Evolutionary conservation across 1,284 basidiomycete species (phyloP), one percentile per base, ranked within the genome.

Genomic region (Rhodotorula sp.): DNA sequence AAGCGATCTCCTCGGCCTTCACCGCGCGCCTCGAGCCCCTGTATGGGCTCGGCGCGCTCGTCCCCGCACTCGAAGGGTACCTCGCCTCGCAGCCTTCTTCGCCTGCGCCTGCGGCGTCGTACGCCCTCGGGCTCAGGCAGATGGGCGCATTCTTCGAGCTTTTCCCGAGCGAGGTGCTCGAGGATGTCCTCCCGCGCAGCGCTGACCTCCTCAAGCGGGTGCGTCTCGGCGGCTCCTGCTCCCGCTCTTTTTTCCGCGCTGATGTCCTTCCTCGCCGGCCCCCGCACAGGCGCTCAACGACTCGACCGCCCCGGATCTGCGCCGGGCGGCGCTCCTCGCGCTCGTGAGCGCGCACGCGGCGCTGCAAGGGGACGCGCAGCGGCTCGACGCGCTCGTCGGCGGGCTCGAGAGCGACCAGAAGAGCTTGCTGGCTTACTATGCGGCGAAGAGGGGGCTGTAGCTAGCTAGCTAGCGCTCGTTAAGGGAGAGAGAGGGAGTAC

Each of bases 261-360:
- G 7, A 32, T 9, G 17, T 5, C 21, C 17, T 29, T 9, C 21
- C 55, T 37, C 55, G n/a, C 36, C 36, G 53, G 55, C 7, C 32
- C 6, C 27, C 25, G 61, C 68, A 36, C 61, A 91, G 89, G 88
- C 89, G 12, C 82, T 92, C 64, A 91, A 89, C 75, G 87, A 92
- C 73, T 83, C 85, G 50, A 83, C 86, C 3, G 90, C 88, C 25
- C 85, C 91, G 29, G 88, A 91, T 65, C 87, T 92, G 34, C 87
- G 91, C 29, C 90, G 92, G 80, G 89, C 91, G 0, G 90, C 90
- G 3, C 90, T 91, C 22, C 88, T 88, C 5, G 85, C 87, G 22
- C 91, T 92, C 78, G 91, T 91, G 71, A 88, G 90, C 32, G 89
- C 90, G 0, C 91, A 92, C 76, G 83, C 90, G 37, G 87, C 91